Conservation (phyloP, 164 flowering plant species). For the Piper longum region DNA sequence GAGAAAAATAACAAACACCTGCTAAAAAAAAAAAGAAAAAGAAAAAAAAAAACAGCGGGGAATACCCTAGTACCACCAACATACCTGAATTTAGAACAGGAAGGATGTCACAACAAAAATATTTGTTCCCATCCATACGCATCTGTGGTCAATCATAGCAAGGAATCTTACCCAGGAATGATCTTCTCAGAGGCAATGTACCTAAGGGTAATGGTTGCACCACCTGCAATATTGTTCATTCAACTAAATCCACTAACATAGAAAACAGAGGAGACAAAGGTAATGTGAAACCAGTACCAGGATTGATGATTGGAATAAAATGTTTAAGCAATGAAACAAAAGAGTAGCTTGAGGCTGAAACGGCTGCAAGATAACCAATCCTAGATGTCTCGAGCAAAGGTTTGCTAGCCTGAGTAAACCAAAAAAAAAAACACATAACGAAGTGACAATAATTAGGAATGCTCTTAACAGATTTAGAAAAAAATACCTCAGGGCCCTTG, state of each 20-base stretch:
- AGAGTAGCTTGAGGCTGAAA: slow-evolving; percentile 95
- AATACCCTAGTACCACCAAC: slow-evolving; percentile 83
- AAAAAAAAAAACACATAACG: neutral
- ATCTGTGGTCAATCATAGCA: neutral
- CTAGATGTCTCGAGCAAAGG: slow-evolving; percentile 90
- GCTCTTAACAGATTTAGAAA: neutral
- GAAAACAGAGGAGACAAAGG: neutral
- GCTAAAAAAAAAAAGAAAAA: neutral
- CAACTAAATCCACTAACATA: neutral
- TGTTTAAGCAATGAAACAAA: slow-evolving; percentile 81
- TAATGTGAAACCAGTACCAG: slow-evolving; percentile 32
- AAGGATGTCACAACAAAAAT: no score
- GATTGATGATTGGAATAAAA: slow-evolving; percentile 87
- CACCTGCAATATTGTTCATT: slow-evolving; percentile 39
- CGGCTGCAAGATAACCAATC: slow-evolving; percentile 85
- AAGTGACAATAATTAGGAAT: neutral
- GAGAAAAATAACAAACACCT: neutral
- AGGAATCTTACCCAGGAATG: slow-evolving; percentile 65
- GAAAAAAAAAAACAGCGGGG: neutral
- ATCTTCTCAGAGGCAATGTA: slow-evolving; percentile 85
- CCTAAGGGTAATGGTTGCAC: slow-evolving; percentile 78
- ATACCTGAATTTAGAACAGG: slow-evolving; percentile 31
- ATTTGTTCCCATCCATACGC: no score
- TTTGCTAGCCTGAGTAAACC: slow-evolving; percentile 49
- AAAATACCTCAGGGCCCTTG: slow-evolving; percentile 74